phyloP scores from a whole-genome alignment of 345 rosid genomes.

The Raphanus raphanistrum region DNA sequence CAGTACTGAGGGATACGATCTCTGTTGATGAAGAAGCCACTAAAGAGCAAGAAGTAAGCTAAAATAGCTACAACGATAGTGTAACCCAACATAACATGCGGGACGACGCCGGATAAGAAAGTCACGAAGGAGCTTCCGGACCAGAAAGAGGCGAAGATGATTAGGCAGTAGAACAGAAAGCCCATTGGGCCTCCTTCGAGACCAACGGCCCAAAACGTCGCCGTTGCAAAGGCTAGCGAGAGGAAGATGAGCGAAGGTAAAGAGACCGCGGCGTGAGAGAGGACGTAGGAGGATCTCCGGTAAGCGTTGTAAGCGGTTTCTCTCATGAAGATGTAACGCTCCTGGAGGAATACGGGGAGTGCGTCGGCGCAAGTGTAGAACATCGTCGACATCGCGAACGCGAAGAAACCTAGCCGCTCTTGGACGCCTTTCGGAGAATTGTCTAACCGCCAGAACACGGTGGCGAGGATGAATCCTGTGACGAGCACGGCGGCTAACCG shows the following conservation, averaged over 20 bases:
- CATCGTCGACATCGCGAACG: slow-evolving; percentile 1
- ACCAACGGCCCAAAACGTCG: slow-evolving; percentile 79
- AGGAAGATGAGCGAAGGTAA: slow-evolving; percentile 51
- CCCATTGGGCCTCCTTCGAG: slow-evolving; percentile 70
- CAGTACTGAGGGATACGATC: slow-evolving; percentile 69
- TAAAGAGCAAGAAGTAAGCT: slow-evolving; percentile 80
- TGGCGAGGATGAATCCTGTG: not conserved
- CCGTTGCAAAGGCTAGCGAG: slow-evolving; percentile 60
- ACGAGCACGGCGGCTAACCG: not conserved
- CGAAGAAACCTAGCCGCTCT: not conserved
- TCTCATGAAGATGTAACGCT: not conserved
- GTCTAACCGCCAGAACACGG: not conserved
- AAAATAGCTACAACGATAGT: slow-evolving; percentile 67
- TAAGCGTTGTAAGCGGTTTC: not conserved
- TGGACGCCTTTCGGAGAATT: not conserved
- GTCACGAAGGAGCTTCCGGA: slow-evolving; percentile 85
- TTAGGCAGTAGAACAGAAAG: slow-evolving; percentile 59
- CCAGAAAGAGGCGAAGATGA: slow-evolving; percentile 74
- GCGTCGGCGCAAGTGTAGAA: not conserved
- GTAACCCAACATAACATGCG: slow-evolving; percentile 79
- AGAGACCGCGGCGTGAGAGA: not conserved
- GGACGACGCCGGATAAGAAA: slow-evolving; percentile 72
- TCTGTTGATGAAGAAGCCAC: slow-evolving; percentile 84
- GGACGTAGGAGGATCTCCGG: not conserved
- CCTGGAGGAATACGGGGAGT: not conserved